A percentile compares a stretch with the other conserved stretches of the same genome.
Conservation (phyloP, 176 grass and related monocot species). For the Raddia guianensis region DNA sequence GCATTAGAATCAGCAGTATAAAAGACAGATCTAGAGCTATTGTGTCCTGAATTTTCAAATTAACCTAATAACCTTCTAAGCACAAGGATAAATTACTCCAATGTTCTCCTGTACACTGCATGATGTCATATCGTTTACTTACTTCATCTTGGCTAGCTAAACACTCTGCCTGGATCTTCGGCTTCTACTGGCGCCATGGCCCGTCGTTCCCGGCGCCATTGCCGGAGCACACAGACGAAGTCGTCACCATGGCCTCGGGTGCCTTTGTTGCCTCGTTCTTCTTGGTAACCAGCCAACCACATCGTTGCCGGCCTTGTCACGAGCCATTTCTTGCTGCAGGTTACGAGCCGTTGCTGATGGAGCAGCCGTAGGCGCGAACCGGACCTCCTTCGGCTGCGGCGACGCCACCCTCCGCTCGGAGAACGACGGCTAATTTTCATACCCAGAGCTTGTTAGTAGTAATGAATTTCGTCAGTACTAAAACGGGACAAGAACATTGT, state of each 20-base stretch:
- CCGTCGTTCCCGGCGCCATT: slow-evolving; percentile 47
- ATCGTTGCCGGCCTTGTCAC: slow-evolving; percentile 2
- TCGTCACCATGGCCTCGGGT: slow-evolving; percentile 13
- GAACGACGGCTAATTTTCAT: slow-evolving; percentile 27
- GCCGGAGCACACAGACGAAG: slow-evolving; percentile 54
- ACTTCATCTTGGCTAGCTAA: slow-evolving; percentile 59
- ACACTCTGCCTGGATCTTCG: slow-evolving; percentile 51
- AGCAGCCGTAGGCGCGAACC: slow-evolving; percentile 24
- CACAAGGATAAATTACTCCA: too few species aligned
- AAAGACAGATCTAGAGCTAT: too few species aligned
- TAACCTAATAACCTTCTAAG: too few species aligned
- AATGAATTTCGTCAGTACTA: slow-evolving; percentile 29
- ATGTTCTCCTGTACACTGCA: neutral
- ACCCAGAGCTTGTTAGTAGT: slow-evolving; percentile 28
- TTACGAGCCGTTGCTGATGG: neutral
- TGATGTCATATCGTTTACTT: slow-evolving; percentile 32
- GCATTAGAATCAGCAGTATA: too few species aligned
- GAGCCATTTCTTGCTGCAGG: slow-evolving; percentile 35
- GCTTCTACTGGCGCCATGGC: slow-evolving; percentile 48
- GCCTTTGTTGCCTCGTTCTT: slow-evolving; percentile 35
- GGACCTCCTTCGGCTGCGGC: slow-evolving; percentile 37
- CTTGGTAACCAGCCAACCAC: slow-evolving; percentile 19
- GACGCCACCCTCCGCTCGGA: slow-evolving; percentile 27
- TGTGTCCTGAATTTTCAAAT: too few species aligned
- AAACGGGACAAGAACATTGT: slow-evolving; percentile 12